Evolutionary conservation across 345 rosid species (phyloP), one percentile per base, ranked within the genome.

Genomic region (Murraya paniculata): DNA sequence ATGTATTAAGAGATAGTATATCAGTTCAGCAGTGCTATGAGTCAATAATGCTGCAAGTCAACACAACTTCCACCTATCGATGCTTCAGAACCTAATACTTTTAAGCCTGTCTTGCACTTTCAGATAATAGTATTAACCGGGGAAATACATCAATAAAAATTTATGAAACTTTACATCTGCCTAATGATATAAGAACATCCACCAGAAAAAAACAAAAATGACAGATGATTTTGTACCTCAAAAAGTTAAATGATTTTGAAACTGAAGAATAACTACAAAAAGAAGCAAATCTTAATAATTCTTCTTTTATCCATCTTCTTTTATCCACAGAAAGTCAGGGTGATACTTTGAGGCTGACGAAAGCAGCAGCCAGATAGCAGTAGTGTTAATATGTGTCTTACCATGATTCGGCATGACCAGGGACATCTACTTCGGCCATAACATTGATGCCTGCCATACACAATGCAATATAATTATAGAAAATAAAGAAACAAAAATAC

Each of bases 341-440:
- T 16, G 19, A 7, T 33, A 53, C 13, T 62, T 62, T 3, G 13
- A 76, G 36, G 10, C 25, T 19, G 19, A 35, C 3, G 22, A 28
- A 45, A 64, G 19, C 38, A 19, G 25, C 10, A 62, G 45, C 57
- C 30, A 50, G 71, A 64, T n/a, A 22, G 64, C 25, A 35, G 19
- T 24, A 76, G 56, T 22, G 35, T 61, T 58, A 76, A 71, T 45
- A 66, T 77, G 30, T 68, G 38, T 33, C 66, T 73, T 89, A 94
- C 99, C 98, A 96, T 82, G 99, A 92, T 85, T 90, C 95, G 8
- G 95, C 99, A 85, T 96, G 99, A 80, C 99, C 99, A 69, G 99
- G 99, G 64, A 94, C 92, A 82, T 96, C 99, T 75, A 90, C 76
- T 89, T 96, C 98, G 27, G 99, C 92, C 99, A 96, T 94, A 60